phyloP scores from a whole-genome alignment of 2,329 filamentous ascomycete species.

The Nemania diffusa region DNA sequence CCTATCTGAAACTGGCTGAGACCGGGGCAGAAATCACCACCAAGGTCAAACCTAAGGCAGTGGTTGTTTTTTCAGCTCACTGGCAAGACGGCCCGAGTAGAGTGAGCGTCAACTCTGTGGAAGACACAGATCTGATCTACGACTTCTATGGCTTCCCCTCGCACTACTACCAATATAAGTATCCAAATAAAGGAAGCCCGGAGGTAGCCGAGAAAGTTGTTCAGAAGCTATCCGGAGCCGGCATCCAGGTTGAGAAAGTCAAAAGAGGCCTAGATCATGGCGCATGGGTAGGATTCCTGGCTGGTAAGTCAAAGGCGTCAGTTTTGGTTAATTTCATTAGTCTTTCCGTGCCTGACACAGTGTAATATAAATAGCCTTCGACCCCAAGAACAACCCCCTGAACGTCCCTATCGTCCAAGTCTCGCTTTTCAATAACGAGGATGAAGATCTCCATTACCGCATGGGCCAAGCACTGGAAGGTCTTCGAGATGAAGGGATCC shows the following conservation, averaged over 20 bases:
- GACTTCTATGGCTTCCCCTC: conserved; percentile 72
- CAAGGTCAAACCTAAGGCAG: conserved; percentile 68
- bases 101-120: conserved; percentile 66
- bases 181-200: conserved; percentile 66
- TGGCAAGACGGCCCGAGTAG: conserved; percentile 65
- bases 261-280: conserved; percentile 71
- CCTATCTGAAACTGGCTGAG: conserved; percentile 62
- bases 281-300: conserved; percentile 67
- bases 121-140: conserved; percentile 67
- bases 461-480: conserved; percentile 64
- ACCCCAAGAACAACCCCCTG: conserved; percentile 60
- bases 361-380: conserved; percentile 54
- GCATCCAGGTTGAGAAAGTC: conserved; percentile 63
- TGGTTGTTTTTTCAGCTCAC: conserved; percentile 74
- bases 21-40: conserved; percentile 69
- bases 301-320: conserved; percentile 35
- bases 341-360: background rate
- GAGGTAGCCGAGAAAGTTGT: conserved; percentile 64
- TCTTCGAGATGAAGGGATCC: conserved; percentile 65
- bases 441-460: conserved; percentile 63
- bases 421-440: conserved; percentile 64
- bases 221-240: conserved; percentile 56
- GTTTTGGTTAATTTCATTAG: background rate
- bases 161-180: conserved; percentile 69
- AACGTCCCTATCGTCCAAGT: conserved; percentile 68